Evolutionary conservation across 176 grass and related monocot species (phyloP), one percentile per base, ranked within the genome.

Genomic region (Cymbopogon citratus): DNA sequence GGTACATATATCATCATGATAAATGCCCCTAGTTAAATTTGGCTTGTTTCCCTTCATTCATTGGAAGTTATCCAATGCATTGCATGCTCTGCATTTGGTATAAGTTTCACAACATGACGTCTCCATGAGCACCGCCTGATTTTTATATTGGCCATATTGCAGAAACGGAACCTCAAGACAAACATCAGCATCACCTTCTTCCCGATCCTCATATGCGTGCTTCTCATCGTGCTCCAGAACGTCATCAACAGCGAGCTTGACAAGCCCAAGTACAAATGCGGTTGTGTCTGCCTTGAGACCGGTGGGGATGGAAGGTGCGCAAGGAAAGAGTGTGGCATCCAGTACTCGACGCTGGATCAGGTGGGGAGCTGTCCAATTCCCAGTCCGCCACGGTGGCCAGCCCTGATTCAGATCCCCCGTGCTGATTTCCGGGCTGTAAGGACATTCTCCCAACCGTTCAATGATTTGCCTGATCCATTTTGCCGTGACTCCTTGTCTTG

Each of bases 141-240:
- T 28, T 40, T 36, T 66, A 2, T 33, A 71, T 21, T 33, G 46
- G 36, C 26, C 27, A 71, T 5, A 27, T 29, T 85, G 66, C 92
- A 95, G 95, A 93, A 88, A 78, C 71, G 90, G 72, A 98, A 98
- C 73, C 78, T 91, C 44, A 93, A 80, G 90, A 93, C 92, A 31
- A 98, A 98, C 86, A 76, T 89, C 0, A 71, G 92, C 77, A 91
- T 94, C 73, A 82, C 90, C 23, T 33, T 86, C 8, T 98, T 93
- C 83, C 95, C 95, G 0, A 29, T 98, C 70, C 21, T 98, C 36
- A 69, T 98, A 36, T 98, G 95, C 12, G 61, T 92, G 21, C 46
- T 94, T 38, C 80, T 98, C 27, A 14, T 98, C 8, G 54, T 89
- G 40, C 45, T 98, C 38, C 90, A 98, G 83, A 46, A 73, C 6